phyloP scores from a whole-genome alignment of 371 early-diverging fungal species.

The Haplosporangium sp. region DNA sequence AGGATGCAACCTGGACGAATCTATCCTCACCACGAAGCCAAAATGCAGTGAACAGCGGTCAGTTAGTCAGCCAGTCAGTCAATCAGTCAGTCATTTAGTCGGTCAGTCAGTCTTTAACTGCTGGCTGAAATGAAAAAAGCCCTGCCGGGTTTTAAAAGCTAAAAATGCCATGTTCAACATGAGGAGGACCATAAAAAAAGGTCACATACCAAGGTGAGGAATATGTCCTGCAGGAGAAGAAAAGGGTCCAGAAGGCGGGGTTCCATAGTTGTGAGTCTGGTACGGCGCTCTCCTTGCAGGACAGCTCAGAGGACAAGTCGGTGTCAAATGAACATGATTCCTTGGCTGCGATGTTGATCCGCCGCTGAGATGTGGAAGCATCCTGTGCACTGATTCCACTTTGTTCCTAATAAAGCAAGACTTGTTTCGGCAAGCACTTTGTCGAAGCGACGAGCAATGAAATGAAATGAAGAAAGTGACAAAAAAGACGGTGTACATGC shows the following conservation, averaged over 20 bases:
- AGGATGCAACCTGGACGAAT: conserved; percentile 37
- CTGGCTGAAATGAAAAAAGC: too few species aligned
- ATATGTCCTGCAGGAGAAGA: background rate
- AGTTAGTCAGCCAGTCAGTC: too few species aligned
- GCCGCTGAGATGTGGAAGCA: conserved; percentile 40
- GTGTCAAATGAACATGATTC: conserved; percentile 34
- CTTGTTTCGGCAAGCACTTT: conserved; percentile 11
- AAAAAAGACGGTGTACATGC: too few species aligned
- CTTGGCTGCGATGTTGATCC: conserved; percentile 22
- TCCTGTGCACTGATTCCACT: background rate
- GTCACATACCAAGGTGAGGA: conserved; percentile 24
- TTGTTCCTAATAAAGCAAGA: background rate
- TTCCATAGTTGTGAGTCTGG: conserved; percentile 17
- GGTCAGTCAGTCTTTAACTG: too few species aligned
- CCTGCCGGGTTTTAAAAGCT: too few species aligned
- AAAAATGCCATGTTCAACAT: too few species aligned
- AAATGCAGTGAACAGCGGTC: too few species aligned
- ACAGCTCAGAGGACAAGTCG: conserved; percentile 42
- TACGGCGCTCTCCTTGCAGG: conserved; percentile 31
- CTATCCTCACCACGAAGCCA: too few species aligned
- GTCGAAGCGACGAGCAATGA: conserved; percentile 1
- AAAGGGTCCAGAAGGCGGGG: background rate
- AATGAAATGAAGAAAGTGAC: background rate
- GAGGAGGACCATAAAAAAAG: background rate
- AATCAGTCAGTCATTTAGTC: too few species aligned